Evolutionary conservation across 352 stramenopile genomes (phyloP), one percentile per base, ranked within the genome.

Genomic region (Blastocystis sp.): DNA sequence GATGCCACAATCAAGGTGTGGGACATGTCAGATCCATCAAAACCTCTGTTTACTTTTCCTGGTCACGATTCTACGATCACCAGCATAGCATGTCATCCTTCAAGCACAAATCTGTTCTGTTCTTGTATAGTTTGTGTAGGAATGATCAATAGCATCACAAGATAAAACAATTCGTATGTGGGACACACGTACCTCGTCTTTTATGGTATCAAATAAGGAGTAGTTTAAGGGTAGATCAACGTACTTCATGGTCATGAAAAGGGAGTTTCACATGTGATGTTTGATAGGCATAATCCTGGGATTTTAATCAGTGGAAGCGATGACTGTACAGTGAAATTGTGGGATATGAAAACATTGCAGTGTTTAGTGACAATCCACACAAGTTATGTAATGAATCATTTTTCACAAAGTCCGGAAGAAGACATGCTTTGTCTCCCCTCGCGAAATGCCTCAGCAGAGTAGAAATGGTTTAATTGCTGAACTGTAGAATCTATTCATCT

Each of bases 161-260:
- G 78, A 89, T n/a, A 55, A 79, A 20, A 89, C 78, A 24, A 89
- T 89, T 13, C 78, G 78, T n/a, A 34, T 89, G 37, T 89, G 78
- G 78, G 78, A 89, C 41, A 89, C 66, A 47, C 41, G 78, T 0
- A 65, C 78, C 11, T 76, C 78, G 2, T 79, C 78, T 9, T 89
- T 78, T 45, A 89, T 89, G 63, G 78, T 76, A 59, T 7, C 34
- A 16, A 18, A 30, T 20, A 65, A 24, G 20, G 53, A 5, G 39
- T 16, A 41, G 30, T 26, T 53, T 16, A 76, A 11, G 20, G 6
- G 2, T 78, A 89, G 78, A 20, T 89, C 24, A 76, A 73, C 18
- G 78, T 89, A 34, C 50, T 89, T 3, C 78, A 89, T 65, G 78
- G 78, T 16, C 78, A 89, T 45, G 63, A 89, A 50, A 54, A 53